Evolutionary conservation across 176 grass and related monocot genomes (phyloP).

Genomic region (Zoysia pacifica): DNA sequence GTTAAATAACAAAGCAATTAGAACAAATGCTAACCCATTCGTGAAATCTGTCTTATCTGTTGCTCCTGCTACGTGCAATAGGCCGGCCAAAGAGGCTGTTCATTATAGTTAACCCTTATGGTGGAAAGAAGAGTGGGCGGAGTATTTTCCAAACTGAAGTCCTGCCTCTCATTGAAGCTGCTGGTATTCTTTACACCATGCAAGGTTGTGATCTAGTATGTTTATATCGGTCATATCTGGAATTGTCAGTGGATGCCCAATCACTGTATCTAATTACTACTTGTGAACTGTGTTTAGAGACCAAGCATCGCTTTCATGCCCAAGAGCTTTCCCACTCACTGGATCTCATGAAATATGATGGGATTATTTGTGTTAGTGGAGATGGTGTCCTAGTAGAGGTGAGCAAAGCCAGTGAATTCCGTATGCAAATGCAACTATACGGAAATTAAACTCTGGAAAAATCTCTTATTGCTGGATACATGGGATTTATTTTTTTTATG

Average conservation of each 20-base stretch:
- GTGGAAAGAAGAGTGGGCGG: constrained; percentile 72
- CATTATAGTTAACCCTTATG: constrained; percentile 93
- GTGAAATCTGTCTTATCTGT: constrained; percentile 32
- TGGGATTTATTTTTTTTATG: neutral
- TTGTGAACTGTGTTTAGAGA: constrained; percentile 65
- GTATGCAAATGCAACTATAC: neutral
- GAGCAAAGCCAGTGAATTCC: constrained; percentile 34
- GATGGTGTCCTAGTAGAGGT: constrained; percentile 98
- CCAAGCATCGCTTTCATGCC: constrained; percentile 81
- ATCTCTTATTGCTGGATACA: neutral
- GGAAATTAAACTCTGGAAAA: neutral
- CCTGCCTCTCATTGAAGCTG: constrained; percentile 69
- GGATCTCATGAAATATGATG: constrained; percentile 83
- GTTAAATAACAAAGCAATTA: neutral
- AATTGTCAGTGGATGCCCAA: neutral
- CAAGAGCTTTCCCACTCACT: constrained; percentile 77
- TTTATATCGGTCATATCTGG: neutral
- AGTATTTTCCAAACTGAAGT: constrained; percentile 72
- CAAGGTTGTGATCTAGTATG: constrained; percentile 60
- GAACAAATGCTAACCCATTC: constrained; percentile 8
- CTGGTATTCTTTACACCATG: constrained; percentile 71
- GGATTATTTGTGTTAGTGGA: constrained; percentile 94
- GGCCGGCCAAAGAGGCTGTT: constrained; percentile 83
- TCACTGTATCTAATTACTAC: constrained; percentile 22
- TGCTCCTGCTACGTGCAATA: constrained; percentile 38